Conservation (phyloP, 2,329 filamentous ascomycete genomes). For the Talaromyces sp. region DNA sequence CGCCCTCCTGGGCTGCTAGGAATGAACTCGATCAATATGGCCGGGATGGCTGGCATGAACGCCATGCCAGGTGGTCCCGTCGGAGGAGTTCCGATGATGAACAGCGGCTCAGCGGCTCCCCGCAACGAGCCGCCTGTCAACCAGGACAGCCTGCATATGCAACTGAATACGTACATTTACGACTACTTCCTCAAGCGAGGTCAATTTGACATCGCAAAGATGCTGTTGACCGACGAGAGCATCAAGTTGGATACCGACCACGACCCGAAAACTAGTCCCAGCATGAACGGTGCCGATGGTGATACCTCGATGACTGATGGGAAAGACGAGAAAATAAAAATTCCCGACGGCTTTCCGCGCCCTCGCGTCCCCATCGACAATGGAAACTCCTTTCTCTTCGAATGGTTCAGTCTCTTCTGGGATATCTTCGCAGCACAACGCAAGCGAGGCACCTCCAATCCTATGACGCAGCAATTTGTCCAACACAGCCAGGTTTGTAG, state of each 20-base stretch:
- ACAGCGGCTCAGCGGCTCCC: conserved; percentile 43
- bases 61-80: conserved; percentile 50
- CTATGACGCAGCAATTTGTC: conserved; percentile 68
- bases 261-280: conserved; percentile 63
- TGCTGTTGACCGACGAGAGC: conserved; percentile 59
- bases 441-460: conserved; percentile 54
- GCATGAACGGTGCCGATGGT: conserved; percentile 65
- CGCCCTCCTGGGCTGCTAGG: conserved; percentile 28
- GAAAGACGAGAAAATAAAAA: conserved; percentile 69
- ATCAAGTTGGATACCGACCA: conserved; percentile 51
- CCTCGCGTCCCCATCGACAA: conserved; percentile 52
- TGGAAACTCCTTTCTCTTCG: conserved; percentile 83
- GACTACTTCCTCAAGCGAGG: conserved; percentile 76
- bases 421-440: conserved; percentile 86
- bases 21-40: conserved; percentile 53
- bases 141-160: conserved; percentile 30
- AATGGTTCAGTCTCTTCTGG: conserved; percentile 98
- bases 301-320: conserved; percentile 76
- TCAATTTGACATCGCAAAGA: conserved; percentile 77
- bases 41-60: conserved; percentile 52
- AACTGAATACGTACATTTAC: conserved; percentile 62
- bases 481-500: conserved; percentile 69
- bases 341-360: conserved; percentile 71
- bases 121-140: conserved; percentile 22
- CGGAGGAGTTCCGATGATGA: conserved; percentile 53